A percentile compares a stretch with the other conserved stretches of the same genome.
These are phyloP conservation scores for Debaryomycetaceae sp. DNA, from an alignment of 1,139 yeast species.

Conservation along the genomic window DNA sequence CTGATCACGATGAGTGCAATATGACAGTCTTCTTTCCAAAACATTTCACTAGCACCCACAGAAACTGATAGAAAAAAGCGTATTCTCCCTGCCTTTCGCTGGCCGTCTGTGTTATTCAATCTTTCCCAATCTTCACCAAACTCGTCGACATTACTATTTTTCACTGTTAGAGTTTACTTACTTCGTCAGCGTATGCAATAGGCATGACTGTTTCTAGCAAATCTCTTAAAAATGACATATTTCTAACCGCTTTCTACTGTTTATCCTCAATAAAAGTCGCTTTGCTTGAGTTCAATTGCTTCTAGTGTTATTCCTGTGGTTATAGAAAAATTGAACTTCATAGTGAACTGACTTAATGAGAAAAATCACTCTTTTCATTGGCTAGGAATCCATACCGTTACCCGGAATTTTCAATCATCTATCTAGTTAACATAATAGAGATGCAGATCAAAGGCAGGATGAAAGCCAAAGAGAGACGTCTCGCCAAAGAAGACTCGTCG, in stretches of 20 bases:
- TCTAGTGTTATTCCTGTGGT: not conserved
- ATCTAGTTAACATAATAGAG: no score
- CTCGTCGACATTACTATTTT: not conserved
- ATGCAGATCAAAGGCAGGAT: no score
- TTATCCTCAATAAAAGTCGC: not conserved
- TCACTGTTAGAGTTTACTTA: conserved; percentile 23
- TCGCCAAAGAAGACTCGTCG: no score
- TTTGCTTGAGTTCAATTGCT: not conserved
- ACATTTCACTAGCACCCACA: no score
- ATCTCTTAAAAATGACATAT: conserved; percentile 64
- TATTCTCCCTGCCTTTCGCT: no score
- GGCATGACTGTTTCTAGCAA: conserved; percentile 81
- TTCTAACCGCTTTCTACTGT: not conserved
- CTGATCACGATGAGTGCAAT: no score
- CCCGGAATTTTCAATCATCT: conserved; percentile 8
- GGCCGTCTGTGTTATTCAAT: no score
- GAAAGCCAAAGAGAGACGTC: no score
- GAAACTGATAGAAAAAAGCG: no score
- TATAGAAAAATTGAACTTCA: not conserved
- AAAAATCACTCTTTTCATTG: conserved; percentile 25
- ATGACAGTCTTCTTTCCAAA: no score
- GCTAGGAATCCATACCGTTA: conserved; percentile 12
- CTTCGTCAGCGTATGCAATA: conserved; percentile 85
- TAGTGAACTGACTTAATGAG: conserved; percentile 11
- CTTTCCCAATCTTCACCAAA: not conserved